phyloP scores from a whole-genome alignment of 1,284 basidiomycete species.

The Meira nashicola region DNA sequence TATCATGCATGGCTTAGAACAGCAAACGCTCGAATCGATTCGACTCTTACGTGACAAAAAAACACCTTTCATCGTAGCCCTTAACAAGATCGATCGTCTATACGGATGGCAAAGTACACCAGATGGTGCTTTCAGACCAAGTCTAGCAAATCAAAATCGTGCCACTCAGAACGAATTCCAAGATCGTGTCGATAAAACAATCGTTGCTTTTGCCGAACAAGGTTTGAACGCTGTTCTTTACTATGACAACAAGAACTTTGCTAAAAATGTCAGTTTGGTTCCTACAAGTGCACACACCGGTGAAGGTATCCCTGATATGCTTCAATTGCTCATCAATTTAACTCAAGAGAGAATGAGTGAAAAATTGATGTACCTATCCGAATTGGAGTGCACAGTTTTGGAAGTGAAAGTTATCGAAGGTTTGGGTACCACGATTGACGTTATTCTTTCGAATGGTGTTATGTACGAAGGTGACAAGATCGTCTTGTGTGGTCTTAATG shows the following conservation, averaged over 20 bases:
- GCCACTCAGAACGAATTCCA: constrained; percentile 88
- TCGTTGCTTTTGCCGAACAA: constrained; percentile 92
- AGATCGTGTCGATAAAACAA: constrained; percentile 77
- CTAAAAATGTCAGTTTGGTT: constrained; percentile 88
- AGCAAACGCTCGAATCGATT: constrained; percentile 92
- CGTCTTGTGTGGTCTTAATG: constrained; percentile 94
- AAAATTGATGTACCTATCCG: constrained; percentile 94
- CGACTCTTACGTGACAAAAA: constrained; percentile 87
- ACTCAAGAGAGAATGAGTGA: constrained; percentile 98
- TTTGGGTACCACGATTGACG: constrained; percentile 95
- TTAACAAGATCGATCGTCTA: constrained; percentile 99
- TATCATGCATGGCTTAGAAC: constrained; percentile 98
- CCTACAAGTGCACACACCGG: constrained; percentile 97
- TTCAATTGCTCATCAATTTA: constrained; percentile 92
- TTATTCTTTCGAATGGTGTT: constrained; percentile 91
- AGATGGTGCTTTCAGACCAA: constrained; percentile 86
- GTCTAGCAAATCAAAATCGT: constrained; percentile 75
- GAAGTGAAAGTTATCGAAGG: constrained; percentile 99
- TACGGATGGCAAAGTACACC: constrained; percentile 91
- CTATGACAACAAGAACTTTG: constrained; percentile 96
- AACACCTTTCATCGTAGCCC: constrained; percentile 97
- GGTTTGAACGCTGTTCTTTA: constrained; percentile 92
- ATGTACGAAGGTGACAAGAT: constrained; percentile 89
- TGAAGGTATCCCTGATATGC: constrained; percentile 99
- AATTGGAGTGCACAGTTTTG: constrained; percentile 96